phyloP scores from a whole-genome alignment of 805 yeast genomes.

The Cyberlindnera bimundalis region DNA sequence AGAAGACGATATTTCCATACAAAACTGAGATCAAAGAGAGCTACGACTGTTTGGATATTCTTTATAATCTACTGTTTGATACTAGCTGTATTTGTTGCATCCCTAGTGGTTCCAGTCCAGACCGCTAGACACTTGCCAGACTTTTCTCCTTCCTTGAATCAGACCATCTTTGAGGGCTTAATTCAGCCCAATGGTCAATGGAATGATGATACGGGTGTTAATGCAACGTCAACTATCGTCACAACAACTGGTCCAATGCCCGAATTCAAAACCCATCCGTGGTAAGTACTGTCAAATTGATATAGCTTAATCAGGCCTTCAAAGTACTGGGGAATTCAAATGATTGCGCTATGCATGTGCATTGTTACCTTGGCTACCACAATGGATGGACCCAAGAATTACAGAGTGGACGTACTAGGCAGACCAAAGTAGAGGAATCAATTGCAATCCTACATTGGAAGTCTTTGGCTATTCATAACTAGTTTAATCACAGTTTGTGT shows the following conservation, averaged over 20 bases:
- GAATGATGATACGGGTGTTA: constrained; percentile 63
- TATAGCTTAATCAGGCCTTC: no score
- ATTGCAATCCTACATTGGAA: no score
- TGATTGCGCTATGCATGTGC: no score
- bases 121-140: constrained; percentile 23
- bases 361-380: no score
- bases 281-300: constrained; percentile 8
- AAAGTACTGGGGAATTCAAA: no score
- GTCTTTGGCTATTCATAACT: no score
- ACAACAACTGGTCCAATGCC: constrained; percentile 36
- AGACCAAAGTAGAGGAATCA: no score
- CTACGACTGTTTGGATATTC: constrained; percentile 44
- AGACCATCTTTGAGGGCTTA: constrained; percentile 35
- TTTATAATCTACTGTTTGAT: constrained; percentile 42
- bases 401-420: no score
- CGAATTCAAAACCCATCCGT: constrained; percentile 31
- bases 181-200: constrained; percentile 59
- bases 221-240: constrained; percentile 46
- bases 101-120: constrained; percentile 46
- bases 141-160: constrained; percentile 19
- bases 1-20: constrained; percentile 22
- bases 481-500: no score
- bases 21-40: constrained; percentile 33
- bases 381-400: no score
- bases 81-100: constrained; percentile 35